A percentile compares a stretch with the other conserved stretches of the same genome.
Conservation (phyloP, 306 rosid genomes). For the Vigna reflexopilosa region DNA sequence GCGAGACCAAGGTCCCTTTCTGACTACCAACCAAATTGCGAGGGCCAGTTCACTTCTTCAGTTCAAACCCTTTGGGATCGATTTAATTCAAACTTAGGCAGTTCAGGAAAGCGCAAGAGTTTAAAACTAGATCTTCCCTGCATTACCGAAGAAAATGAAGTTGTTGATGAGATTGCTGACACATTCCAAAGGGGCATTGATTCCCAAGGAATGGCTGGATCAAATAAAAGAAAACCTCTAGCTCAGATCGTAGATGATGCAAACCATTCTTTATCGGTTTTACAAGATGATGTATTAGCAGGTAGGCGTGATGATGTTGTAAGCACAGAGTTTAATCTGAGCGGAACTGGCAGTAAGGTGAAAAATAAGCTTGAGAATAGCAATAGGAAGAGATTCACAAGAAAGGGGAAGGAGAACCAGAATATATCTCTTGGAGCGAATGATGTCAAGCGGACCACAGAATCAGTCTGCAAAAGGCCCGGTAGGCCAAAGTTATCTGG, state of each 20-base stretch:
- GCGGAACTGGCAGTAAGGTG: constrained; percentile 56
- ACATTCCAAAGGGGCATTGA: constrained; percentile 50
- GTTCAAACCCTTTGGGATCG: constrained; percentile 79
- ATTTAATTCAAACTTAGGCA: constrained; percentile 57
- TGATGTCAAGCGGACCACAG: constrained; percentile 56
- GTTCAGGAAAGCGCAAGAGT: constrained; percentile 76
- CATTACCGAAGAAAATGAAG: constrained; percentile 89
- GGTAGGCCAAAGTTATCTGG: constrained; percentile 69
- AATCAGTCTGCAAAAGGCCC: constrained; percentile 55
- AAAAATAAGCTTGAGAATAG: constrained; percentile 57
- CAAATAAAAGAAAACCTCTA: constrained; percentile 63
- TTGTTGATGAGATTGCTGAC: constrained; percentile 65
- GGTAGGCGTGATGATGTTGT: constrained; percentile 64
- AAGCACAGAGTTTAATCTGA: constrained; percentile 55
- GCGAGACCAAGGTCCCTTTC: constrained; percentile 60
- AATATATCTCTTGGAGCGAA: constrained; percentile 57
- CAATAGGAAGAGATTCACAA: constrained; percentile 50
- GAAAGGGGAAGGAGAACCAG: constrained; percentile 62
- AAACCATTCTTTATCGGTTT: constrained; percentile 54
- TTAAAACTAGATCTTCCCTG: constrained; percentile 82
- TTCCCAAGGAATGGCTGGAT: constrained; percentile 44
- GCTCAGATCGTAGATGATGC: constrained; percentile 59
- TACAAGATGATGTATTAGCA: constrained; percentile 54
- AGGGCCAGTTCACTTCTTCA: constrained; percentile 60
- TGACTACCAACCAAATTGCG: constrained; percentile 57